Conservation (phyloP, 495 filamentous ascomycete species). For the Neurospora africana region DNA sequence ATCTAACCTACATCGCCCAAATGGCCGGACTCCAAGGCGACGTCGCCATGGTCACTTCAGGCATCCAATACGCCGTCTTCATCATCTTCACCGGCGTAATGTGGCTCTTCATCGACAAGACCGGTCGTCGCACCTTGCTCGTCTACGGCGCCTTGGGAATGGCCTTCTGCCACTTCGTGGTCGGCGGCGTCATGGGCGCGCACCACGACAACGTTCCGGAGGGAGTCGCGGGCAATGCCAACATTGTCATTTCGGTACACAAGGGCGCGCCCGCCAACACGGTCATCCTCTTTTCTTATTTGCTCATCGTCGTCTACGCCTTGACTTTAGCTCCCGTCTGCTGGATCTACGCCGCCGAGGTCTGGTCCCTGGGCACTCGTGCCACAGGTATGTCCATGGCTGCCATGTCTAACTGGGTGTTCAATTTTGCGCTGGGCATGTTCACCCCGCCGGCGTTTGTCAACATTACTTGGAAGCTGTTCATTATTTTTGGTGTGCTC, state of each 20-base stretch:
- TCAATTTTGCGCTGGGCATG: constrained; percentile 63
- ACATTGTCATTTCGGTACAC: constrained; percentile 52
- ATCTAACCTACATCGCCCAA: constrained; percentile 60
- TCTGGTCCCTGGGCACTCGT: constrained; percentile 64
- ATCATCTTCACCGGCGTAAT: constrained; percentile 58
- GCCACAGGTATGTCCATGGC: constrained; percentile 61
- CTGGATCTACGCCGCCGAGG: constrained; percentile 70
- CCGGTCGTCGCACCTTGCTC: constrained; percentile 62
- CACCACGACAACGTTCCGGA: constrained; percentile 37
- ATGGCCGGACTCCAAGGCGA: constrained; percentile 58
- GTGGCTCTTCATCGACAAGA: constrained; percentile 60
- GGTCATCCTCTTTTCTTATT: constrained; percentile 63
- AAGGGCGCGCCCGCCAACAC: constrained; percentile 49
- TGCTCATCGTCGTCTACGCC: constrained; percentile 61
- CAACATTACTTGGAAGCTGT: constrained; percentile 63
- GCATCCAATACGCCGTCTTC: constrained; percentile 67
- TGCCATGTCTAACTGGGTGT: constrained; percentile 62
- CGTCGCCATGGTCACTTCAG: constrained; percentile 55
- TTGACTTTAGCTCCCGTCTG: constrained; percentile 58
- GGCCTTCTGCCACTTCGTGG: constrained; percentile 58
- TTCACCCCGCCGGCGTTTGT: constrained; percentile 61
- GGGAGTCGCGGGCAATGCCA: constrained; percentile 53
- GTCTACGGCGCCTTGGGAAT: constrained; percentile 61
- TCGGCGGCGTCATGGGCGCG: constrained; percentile 44
- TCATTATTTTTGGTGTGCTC: constrained; percentile 66